phyloP scores from a whole-genome alignment of 257 asterid species.

The Solanum gracilifrons region DNA sequence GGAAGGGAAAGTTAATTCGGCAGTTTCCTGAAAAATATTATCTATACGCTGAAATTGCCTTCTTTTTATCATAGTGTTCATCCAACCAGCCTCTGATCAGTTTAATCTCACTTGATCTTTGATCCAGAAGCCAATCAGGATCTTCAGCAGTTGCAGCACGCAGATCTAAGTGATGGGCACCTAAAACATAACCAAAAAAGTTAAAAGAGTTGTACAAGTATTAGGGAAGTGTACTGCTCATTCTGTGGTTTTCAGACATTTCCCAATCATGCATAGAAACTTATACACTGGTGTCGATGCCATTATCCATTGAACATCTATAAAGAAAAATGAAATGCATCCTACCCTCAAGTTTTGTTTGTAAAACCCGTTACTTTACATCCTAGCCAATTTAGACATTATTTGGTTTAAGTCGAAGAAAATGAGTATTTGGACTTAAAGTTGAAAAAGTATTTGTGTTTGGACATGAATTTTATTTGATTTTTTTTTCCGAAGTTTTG shows the following conservation, averaged over 20 bases:
- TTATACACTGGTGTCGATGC: not conserved
- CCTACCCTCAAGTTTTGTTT: not conserved
- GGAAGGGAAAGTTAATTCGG: not conserved
- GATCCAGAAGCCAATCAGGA: slow-evolving; percentile 83
- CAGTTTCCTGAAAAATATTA: not conserved
- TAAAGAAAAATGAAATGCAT: not conserved
- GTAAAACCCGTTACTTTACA: not conserved
- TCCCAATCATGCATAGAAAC: not conserved
- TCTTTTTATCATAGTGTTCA: slow-evolving; percentile 30
- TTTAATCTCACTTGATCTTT: slow-evolving; percentile 51
- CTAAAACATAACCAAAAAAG: slow-evolving; percentile 12
- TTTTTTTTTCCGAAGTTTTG: not conserved
- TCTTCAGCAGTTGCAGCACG: slow-evolving; percentile 64
- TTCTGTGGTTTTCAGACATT: not conserved
- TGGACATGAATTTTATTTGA: not conserved
- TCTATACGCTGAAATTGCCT: slow-evolving; percentile 22
- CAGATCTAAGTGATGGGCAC: slow-evolving; percentile 91
- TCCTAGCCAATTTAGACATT: not conserved
- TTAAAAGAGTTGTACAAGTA: not conserved
- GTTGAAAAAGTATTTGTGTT: not conserved
- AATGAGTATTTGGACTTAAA: not conserved
- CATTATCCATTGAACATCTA: not conserved
- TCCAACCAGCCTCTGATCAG: slow-evolving; percentile 61
- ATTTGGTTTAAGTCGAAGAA: not conserved
- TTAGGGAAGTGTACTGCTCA: not conserved